Evolutionary conservation across 1,284 basidiomycete genomes (phyloP), one percentile per base, ranked within the genome.

Genomic region (Cryptococcus hybrid): DNA sequence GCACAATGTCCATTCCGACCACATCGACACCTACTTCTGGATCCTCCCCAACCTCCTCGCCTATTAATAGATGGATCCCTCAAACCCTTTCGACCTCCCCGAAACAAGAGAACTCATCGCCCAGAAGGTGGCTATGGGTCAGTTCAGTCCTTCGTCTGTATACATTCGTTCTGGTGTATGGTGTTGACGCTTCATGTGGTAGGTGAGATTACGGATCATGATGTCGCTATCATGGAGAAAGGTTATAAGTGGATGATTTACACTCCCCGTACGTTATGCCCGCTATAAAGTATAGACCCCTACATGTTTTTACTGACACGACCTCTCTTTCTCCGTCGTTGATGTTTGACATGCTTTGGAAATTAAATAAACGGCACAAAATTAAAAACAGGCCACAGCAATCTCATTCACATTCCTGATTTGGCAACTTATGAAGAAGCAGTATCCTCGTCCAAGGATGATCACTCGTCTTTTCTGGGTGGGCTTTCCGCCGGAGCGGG

Each of bases 201-300:
- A 63, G 61, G 61, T 30, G 58, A 63, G n/a, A 63, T 63, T 39
- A 58, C 58, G 1, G 46, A 53, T 34, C 36, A 40, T 34, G 61
- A 63, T 60, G 58, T 63, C 8, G 58, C 56, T 15, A 34, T 63
- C 39, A 58, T 63, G 56, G 58, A 58, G 15, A 54, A 55, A 39
- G 61, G 61, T 35, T 63, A 63, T 47, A 53, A 44, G 35, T 63
- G 61, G 61, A 63, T 63, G 61, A 52, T 54, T 47, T 60, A 58
- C 46, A 60, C 61, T 15, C 55, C 61, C 58, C 45, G 61, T 63
- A 39, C 18, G 43, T 37, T 15, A 30, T 30, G 30, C 30, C 30
- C 30, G 30, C 30, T 30, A 30, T 30, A 30, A 3, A 30, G 30
- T 30, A 30, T 4, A 30, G 5, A 30, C 45, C 15, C 3, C 34